Base-by-base conservation (phyloP, 2,329 filamentous ascomycete genomes). In the Lasiodiplodia theobromae region DNA sequence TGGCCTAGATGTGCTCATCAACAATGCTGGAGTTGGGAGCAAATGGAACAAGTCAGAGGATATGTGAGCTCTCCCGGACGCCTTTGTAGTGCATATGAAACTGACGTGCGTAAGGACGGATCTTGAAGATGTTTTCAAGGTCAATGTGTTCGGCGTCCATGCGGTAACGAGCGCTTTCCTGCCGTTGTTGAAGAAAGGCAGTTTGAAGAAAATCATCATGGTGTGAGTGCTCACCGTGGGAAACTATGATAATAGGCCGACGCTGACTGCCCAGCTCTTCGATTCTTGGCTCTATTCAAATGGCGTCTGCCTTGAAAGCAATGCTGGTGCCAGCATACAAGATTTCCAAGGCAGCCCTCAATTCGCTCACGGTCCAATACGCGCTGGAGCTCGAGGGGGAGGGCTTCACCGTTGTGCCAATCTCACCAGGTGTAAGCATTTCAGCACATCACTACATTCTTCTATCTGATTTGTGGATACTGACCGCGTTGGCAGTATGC, bases 321-420 rank as follows among this genome's bases (percentile, higher is more conserved):
- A 66, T 73, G 14, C 76, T 77, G 0, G 49, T 70, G 0, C 81
- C 81, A 1, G 77, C 79, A 1, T 83, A 82, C 76, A 79, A 83
- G 69, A 78, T 85, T 71, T 80, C 81, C 18, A 86, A 86, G 70
- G 79, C 84, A 0, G 83, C 83, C 0, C 67, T 85, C 69, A 84
- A 85, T 69, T 81, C 82, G 75, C 72, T 86, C 49, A 86, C 82
- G 1, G 77, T 81, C 0, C 82, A 83, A 68, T 84, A 81, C 60
- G 77, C 82, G 0, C 64, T 76, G 10, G 72, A 76, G 0, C 78
- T 79, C 53, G 76, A 70, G 2, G 69, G 78, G 4, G 76, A 82
- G 28, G 82, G 82, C 1, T 85, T 85, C 69, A 82, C 77, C 0
- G 75, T 85, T 63, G 67, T 84, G 11, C 74, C 78, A 0, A 56